A percentile compares a stretch with the other conserved stretches of the same genome.
These are phyloP conservation scores for Didymella glomerata DNA, from an alignment of 2,329 filamentous ascomycete genomes.

Conservation along the genomic window DNA sequence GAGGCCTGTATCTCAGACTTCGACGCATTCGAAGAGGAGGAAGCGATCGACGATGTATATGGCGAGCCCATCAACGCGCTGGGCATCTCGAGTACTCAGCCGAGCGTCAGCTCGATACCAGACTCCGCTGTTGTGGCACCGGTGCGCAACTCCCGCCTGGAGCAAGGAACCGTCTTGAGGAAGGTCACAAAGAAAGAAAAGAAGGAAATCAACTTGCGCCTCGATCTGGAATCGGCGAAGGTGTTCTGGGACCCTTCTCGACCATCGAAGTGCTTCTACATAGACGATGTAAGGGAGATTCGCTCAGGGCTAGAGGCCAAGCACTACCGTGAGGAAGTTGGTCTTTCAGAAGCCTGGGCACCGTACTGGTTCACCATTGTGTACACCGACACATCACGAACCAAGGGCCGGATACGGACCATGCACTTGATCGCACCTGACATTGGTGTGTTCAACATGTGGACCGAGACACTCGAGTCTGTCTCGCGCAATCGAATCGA, in stretches of 20 bases:
- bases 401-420: slow-evolving; percentile 77
- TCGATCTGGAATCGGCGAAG: slow-evolving; percentile 84
- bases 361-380: slow-evolving; percentile 88
- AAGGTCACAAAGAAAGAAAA: slow-evolving; percentile 88
- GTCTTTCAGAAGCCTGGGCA: slow-evolving; percentile 72
- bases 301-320: slow-evolving; percentile 82
- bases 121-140: slow-evolving; percentile 65
- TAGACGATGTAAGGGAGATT: slow-evolving; percentile 94
- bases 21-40: slow-evolving; percentile 61
- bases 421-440: slow-evolving; percentile 87
- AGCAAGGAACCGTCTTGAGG: slow-evolving; percentile 77
- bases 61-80: slow-evolving; percentile 53
- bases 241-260: slow-evolving; percentile 86
- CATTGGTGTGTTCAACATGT: slow-evolving; percentile 74
- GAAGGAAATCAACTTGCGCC: slow-evolving; percentile 75
- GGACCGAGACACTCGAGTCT: slow-evolving; percentile 84
- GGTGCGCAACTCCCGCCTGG: slow-evolving; percentile 77
- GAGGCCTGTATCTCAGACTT: slow-evolving; percentile 59
- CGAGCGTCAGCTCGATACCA: slow-evolving; percentile 49
- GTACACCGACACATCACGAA: slow-evolving; percentile 79
- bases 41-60: slow-evolving; percentile 58
- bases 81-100: slow-evolving; percentile 49
- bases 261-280: slow-evolving; percentile 84
- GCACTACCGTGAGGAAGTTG: slow-evolving; percentile 87
- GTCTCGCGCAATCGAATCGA: slow-evolving; percentile 88